phyloP scores from a whole-genome alignment of 345 rosid species.

The Heritiera littoralis region DNA sequence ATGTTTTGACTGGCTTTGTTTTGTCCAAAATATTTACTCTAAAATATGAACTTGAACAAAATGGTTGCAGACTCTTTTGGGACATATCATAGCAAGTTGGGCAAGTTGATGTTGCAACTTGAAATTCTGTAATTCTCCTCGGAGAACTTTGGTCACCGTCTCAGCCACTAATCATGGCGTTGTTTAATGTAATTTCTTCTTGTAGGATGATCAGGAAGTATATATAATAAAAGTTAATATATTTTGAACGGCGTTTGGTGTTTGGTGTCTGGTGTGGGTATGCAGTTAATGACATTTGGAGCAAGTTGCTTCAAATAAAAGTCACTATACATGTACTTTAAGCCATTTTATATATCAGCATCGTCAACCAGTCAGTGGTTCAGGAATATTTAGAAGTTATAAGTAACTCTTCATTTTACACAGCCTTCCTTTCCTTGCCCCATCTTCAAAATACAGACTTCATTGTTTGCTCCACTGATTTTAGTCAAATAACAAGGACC shows the following conservation, averaged over 20 bases:
- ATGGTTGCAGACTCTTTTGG: not conserved
- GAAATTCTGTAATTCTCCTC: not conserved
- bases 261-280: not conserved
- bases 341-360: not conserved
- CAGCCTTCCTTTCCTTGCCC: not conserved
- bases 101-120: constrained; percentile 11
- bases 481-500: not conserved
- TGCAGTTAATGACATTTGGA: not conserved
- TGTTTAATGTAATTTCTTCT: constrained; percentile 8
- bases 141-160: not conserved
- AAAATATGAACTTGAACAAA: not conserved
- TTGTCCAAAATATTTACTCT: not conserved
- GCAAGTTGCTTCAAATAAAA: not conserved
- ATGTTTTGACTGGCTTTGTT: not conserved
- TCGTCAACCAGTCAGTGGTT: not conserved
- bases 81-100: constrained; percentile 5
- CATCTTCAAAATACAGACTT: no score
- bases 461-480: no score
- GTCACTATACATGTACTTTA: not conserved
- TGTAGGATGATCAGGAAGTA: not conserved
- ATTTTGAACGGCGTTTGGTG: not conserved
- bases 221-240: not conserved
- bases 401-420: not conserved
- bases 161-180: constrained; percentile 9
- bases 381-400: not conserved